phyloP scores from a whole-genome alignment of 2,329 filamentous ascomycete genomes.

The Arthrobotrys iridis region DNA sequence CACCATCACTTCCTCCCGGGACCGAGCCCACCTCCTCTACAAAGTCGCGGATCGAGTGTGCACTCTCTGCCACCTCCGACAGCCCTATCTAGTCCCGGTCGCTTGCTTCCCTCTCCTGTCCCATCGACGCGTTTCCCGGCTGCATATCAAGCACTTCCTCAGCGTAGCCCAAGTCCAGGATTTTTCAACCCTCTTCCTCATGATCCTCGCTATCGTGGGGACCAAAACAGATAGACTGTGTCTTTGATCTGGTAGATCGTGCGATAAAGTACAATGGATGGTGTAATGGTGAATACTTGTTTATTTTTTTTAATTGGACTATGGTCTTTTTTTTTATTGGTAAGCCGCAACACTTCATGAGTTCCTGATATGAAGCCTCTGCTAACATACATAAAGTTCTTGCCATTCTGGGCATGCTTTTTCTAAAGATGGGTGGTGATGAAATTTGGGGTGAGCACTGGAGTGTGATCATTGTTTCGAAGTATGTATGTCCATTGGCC shows the following conservation, averaged over 20 bases:
- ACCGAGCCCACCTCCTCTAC: slow-evolving; percentile 39
- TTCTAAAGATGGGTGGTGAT: no score
- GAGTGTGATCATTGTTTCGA: no score
- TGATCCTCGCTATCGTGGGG: slow-evolving; percentile 24
- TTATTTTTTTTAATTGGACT: background rate
- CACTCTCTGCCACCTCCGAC: slow-evolving; percentile 41
- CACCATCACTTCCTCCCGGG: slow-evolving; percentile 49
- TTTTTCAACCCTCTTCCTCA: slow-evolving; percentile 35
- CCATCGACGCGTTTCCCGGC: slow-evolving; percentile 39
- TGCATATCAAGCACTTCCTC: slow-evolving; percentile 45
- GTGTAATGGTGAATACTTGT: background rate
- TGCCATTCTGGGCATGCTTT: no score
- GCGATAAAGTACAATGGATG: background rate
- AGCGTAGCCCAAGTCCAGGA: slow-evolving; percentile 42
- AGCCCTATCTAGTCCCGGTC: slow-evolving; percentile 36
- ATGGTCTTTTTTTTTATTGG: background rate
- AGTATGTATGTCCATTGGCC: no score
- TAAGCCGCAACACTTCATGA: no score
- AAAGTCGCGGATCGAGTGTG: slow-evolving; percentile 37
- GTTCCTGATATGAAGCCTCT: no score
- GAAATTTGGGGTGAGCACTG: no score
- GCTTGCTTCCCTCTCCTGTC: slow-evolving; percentile 43
- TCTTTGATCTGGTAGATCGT: background rate
- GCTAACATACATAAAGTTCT: no score
- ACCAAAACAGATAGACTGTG: background rate